Evolutionary conservation across 352 stramenopile species (phyloP), one percentile per base, ranked within the genome.

Genomic region (Globisporangium viniferum): DNA sequence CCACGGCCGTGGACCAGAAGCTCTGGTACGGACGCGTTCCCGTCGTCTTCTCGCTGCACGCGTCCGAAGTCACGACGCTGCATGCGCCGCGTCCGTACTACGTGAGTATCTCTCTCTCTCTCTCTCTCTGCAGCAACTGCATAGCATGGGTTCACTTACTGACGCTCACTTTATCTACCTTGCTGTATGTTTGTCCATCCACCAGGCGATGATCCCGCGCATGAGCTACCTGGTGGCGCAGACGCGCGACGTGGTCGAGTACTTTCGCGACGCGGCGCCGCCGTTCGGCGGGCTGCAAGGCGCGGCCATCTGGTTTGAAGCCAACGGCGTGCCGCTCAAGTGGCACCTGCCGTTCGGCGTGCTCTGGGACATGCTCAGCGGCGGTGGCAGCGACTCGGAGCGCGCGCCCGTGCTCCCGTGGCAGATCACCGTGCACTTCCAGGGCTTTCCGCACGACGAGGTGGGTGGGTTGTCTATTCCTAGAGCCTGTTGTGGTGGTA

Each of bases 291-390:
- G 69, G 4, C 74, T 86, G 39, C 82, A 87, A 3, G 75, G 74
- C 46, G 72, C 77, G 9, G 77, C 68, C 35, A 86, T 95, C 57
- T 95, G 87, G 87, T 92, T 95, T 66, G 84, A 90, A 27, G 73
- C 72, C 20, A 72, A 86, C 31, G 78, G 79, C 24, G 68, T 74
- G 7, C 84, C 85, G 39, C 76, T 95, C 62, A 87, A 89, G 61
- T 95, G 87, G 87, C 88, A 95, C 58, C 46, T 93, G 48, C 88
- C 88, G 1, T 91, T 91, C 44, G 88, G 88, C 0, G 66, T 94
- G 24, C 77, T 95, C 39, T 86, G 82, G 58, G 88, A 95, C 44
- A 60, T 90, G 14, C 59, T 82, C 33, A 66, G 39, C 67, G 35
- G 64, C 48, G 62, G 22, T 24, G 57, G 71, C 8, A 29, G 29